phyloP scores from a whole-genome alignment of 163 green algal genomes.

The Trebouxia gelatinosa region DNA sequence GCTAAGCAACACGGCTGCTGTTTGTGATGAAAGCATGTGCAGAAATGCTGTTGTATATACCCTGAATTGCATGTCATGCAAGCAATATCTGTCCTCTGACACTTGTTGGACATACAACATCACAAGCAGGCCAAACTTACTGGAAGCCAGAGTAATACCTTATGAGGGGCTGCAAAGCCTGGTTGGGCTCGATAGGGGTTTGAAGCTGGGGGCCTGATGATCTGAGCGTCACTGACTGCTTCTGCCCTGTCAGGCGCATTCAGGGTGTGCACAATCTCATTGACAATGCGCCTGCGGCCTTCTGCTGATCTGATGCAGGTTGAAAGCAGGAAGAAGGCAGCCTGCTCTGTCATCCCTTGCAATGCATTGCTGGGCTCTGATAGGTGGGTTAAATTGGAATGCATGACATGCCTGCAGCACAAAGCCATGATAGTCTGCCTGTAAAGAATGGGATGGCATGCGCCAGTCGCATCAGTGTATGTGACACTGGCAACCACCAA shows the following conservation, averaged over 20 bases:
- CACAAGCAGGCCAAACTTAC: too few relatives aligned
- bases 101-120: background rate
- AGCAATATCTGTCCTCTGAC: too few relatives aligned
- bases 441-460: too few relatives aligned
- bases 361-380: constrained; percentile 15
- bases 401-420: constrained; percentile 51
- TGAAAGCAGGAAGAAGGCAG: constrained; percentile 68
- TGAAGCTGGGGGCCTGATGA: background rate
- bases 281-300: constrained; percentile 73
- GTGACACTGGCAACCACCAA: too few relatives aligned
- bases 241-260: constrained; percentile 14
- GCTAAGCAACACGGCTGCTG: too few relatives aligned
- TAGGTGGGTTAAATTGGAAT: constrained; percentile 53
- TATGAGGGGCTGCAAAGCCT: constrained; percentile 14
- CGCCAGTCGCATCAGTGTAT: too few relatives aligned
- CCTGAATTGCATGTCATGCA: too few relatives aligned
- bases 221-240: background rate
- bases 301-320: constrained; percentile 88
- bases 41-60: too few relatives aligned
- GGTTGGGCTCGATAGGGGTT: constrained; percentile 10
- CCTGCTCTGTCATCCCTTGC: constrained; percentile 42
- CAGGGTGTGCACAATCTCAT: constrained; percentile 67
- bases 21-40: too few relatives aligned
- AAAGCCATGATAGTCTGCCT: background rate
- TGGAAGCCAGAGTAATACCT: too few relatives aligned